Conservation (phyloP, 2,329 filamentous ascomycete genomes). For the Colletotrichum siamense region DNA sequence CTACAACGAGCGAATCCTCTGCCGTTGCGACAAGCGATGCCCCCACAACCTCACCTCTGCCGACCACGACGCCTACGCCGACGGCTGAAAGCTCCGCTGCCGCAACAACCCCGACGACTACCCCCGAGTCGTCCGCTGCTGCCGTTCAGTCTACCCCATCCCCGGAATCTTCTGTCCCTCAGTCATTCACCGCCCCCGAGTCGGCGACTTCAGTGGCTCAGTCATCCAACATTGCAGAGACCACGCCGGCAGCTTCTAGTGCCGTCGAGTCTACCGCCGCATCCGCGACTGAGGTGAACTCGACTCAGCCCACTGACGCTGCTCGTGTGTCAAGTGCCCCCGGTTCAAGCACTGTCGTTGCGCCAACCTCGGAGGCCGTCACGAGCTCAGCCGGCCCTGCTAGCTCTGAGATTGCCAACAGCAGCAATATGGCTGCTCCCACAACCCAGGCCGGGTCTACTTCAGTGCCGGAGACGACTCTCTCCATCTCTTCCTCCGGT, state of each 20-base stretch:
- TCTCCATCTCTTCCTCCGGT: slow-evolving; percentile 20
- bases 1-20: slow-evolving; percentile 15
- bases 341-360: neutral
- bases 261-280: neutral
- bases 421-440: neutral
- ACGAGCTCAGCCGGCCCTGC: neutral
- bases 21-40: neutral
- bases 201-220: neutral
- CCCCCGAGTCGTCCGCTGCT: neutral
- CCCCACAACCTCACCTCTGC: neutral
- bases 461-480: neutral
- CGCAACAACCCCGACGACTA: neutral
- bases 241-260: neutral
- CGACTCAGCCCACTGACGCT: neutral
- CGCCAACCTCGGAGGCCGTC: neutral
- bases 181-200: neutral
- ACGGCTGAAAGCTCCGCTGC: slow-evolving; percentile 12
- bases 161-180: neutral
- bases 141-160: neutral
- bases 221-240: neutral
- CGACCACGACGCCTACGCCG: neutral
- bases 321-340: neutral
- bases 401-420: slow-evolving; percentile 1
- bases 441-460: neutral
- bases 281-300: neutral